Conservation (phyloP, 2,329 filamentous ascomycete genomes). For the Pseudodiploospora longispora region DNA sequence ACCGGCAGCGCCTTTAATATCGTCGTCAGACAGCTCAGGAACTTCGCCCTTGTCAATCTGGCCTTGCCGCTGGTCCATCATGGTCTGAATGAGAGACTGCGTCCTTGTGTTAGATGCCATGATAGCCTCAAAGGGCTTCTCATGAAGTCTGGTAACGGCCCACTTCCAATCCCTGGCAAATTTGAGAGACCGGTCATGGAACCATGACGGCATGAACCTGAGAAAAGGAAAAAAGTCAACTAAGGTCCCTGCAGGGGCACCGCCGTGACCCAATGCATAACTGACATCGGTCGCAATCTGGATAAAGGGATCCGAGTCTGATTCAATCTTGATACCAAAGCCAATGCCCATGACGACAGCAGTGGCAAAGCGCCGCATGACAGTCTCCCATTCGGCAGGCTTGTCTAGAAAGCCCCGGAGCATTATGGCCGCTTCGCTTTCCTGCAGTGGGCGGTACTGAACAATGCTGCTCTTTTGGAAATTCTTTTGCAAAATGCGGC, state of each 20-base stretch:
- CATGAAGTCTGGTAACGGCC: slow-evolving; percentile 32
- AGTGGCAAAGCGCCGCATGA: slow-evolving; percentile 30
- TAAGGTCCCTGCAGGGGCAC: slow-evolving; percentile 25
- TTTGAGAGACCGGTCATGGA: slow-evolving; percentile 21
- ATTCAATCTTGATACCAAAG: slow-evolving; percentile 32
- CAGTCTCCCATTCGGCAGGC: slow-evolving; percentile 28
- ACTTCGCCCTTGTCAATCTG: slow-evolving; percentile 18
- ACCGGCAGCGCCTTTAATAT: slow-evolving; percentile 41
- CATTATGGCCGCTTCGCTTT: slow-evolving; percentile 23
- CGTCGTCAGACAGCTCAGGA: slow-evolving; percentile 29
- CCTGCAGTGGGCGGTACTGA: slow-evolving; percentile 26
- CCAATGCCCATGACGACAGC: slow-evolving; percentile 35
- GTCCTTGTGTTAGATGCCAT: slow-evolving; percentile 19
- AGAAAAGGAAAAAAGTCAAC: slow-evolving; percentile 42
- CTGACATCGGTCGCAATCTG: slow-evolving; percentile 26
- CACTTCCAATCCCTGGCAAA: slow-evolving; percentile 21
- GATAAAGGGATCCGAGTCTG: slow-evolving; percentile 31
- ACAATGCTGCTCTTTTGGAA: slow-evolving; percentile 32
- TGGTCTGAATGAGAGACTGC: slow-evolving; percentile 19
- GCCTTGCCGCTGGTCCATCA: slow-evolving; percentile 17
- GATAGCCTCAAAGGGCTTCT: slow-evolving; percentile 34
- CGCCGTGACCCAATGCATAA: slow-evolving; percentile 20
- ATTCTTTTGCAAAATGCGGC: slow-evolving; percentile 34
- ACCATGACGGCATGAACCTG: slow-evolving; percentile 31
- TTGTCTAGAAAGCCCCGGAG: slow-evolving; percentile 21